Evolutionary conservation across 306 rosid species (phyloP).

Genomic region (Lathyrus tuberosus): DNA sequence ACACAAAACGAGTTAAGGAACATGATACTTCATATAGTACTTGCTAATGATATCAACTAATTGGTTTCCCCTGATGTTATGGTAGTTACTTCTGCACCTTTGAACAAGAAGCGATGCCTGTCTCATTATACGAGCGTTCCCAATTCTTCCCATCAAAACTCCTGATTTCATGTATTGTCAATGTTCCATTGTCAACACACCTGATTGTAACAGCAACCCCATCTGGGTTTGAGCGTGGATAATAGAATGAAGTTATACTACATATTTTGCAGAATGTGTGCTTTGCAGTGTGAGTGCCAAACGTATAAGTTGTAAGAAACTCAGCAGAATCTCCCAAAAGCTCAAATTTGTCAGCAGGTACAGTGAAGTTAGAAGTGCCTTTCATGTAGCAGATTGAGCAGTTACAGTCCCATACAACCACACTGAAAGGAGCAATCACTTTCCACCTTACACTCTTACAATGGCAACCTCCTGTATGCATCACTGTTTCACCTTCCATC

Average conservation of each 20-base stretch:
- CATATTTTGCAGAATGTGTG: conserved; percentile 84
- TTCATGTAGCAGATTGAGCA: conserved; percentile 86
- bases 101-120: conserved; percentile 55
- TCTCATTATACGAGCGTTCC: conserved; percentile 46
- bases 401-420: conserved; percentile 79
- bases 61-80: background rate
- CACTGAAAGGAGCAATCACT: conserved; percentile 57
- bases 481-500: conserved; percentile 66
- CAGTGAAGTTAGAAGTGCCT: conserved; percentile 61
- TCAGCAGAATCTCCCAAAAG: conserved; percentile 65
- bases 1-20: background rate
- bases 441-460: conserved; percentile 83
- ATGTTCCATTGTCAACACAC: conserved; percentile 90
- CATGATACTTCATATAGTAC: conserved; percentile 11
- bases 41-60: conserved; percentile 6
- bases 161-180: conserved; percentile 60
- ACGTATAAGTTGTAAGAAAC: conserved; percentile 74
- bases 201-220: conserved; percentile 70
- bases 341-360: conserved; percentile 61
- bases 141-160: conserved; percentile 73
- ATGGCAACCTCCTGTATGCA: conserved; percentile 84
- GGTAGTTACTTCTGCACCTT: conserved; percentile 45
- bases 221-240: conserved; percentile 88
- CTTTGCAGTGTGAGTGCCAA: conserved; percentile 78
- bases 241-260: conserved; percentile 83